Percentiles rank a stretch among this genome's conserved stretches.
Evolutionary conservation across 1,139 yeast genomes (phyloP).

Genomic region (Scheffersomyces cryptocercus): DNA sequence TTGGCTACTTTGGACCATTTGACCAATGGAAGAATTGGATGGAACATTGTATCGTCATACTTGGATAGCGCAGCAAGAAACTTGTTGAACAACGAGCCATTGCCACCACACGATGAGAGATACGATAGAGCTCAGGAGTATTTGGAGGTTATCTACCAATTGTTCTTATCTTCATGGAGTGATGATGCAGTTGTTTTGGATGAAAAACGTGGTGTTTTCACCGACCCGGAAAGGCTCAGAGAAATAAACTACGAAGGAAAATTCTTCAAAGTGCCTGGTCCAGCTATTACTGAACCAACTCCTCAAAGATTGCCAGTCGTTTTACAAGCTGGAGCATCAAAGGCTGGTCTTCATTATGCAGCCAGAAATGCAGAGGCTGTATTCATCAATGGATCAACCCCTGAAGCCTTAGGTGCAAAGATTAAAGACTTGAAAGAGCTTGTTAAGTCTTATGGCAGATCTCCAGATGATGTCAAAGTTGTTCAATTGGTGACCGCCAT

Average conservation of each 20-base stretch:
- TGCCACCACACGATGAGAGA: conserved; percentile 43
- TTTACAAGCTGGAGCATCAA: conserved; percentile 51
- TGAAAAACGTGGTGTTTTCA: conserved; percentile 26
- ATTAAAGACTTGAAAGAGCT: conserved; percentile 28
- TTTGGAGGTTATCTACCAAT: conserved; percentile 39
- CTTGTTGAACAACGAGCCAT: conserved; percentile 30
- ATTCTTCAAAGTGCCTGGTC: conserved; percentile 46
- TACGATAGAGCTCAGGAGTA: conserved; percentile 46
- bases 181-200: conserved; percentile 43
- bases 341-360: conserved; percentile 43
- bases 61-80: conserved; percentile 44
- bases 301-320: conserved; percentile 47
- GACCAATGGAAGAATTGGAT: conserved; percentile 46
- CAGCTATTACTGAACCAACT: conserved; percentile 43
- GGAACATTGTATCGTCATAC: conserved; percentile 45
- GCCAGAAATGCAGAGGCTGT: conserved; percentile 49
- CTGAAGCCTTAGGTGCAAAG: conserved; percentile 28
- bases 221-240: conserved; percentile 42
- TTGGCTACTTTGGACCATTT: conserved; percentile 44
- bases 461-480: conserved; percentile 36
- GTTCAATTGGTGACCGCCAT: conserved; percentile 33
- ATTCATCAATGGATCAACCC: conserved; percentile 32
- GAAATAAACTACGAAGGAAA: conserved; percentile 42
- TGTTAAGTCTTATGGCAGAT: conserved; percentile 35
- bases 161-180: conserved; percentile 45